A percentile compares a stretch with the other conserved stretches of the same genome.
Conservation (phyloP, 192 early-diverging fungal genomes). For the Dissophora globulifera region DNA sequence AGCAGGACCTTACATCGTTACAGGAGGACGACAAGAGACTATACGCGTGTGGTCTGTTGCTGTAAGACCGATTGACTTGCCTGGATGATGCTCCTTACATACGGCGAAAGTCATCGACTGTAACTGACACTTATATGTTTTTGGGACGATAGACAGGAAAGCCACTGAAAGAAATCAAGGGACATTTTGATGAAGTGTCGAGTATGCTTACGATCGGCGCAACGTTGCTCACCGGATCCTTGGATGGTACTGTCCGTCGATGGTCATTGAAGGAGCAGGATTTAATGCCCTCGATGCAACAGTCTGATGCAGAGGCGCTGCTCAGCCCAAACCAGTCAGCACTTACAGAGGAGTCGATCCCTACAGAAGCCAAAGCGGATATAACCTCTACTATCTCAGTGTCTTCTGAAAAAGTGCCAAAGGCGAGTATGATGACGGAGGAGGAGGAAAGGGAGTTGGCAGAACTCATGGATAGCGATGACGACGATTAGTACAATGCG, state of each 20-base stretch:
- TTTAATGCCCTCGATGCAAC: neutral
- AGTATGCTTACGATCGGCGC: constrained; percentile 68
- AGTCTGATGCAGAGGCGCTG: constrained; percentile 20
- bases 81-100: too few species aligned
- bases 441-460: constrained; percentile 92
- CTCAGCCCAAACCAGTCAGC: constrained; percentile 10
- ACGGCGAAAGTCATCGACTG: too few species aligned
- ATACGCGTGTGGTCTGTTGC: constrained; percentile 89
- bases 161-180: constrained; percentile 78
- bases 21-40: constrained; percentile 86
- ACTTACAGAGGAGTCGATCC: neutral
- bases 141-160: constrained; percentile 77
- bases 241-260: constrained; percentile 86
- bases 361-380: neutral
- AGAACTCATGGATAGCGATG: constrained; percentile 83
- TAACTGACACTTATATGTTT: too few species aligned
- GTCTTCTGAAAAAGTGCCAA: neutral
- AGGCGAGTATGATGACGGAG: constrained; percentile 71
- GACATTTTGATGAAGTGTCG: constrained; percentile 92
- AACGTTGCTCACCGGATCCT: constrained; percentile 78
- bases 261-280: constrained; percentile 68
- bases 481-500: constrained; percentile 24
- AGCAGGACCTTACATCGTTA: constrained; percentile 77
- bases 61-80: constrained; percentile 67
- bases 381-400: neutral